These are phyloP conservation scores for Fusarium buxicola DNA, from an alignment of 2,329 filamentous ascomycete genomes.

Conservation along the genomic window DNA sequence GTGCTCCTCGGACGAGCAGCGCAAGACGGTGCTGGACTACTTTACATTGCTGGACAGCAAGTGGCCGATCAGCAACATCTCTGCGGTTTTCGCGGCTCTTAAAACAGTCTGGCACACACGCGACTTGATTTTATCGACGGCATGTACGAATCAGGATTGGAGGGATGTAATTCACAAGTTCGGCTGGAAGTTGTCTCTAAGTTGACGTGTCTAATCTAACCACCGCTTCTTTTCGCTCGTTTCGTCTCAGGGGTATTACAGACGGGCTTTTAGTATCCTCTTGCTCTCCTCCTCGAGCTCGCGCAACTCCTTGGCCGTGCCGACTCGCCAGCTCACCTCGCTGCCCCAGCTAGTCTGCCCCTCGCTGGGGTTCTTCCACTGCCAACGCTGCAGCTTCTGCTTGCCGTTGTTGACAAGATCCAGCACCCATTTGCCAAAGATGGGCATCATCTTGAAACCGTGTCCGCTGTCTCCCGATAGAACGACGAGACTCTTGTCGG, in stretches of 20 bases:
- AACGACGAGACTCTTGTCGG: slow-evolving; percentile 10
- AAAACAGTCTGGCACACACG: slow-evolving; percentile 40
- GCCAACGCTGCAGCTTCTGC: slow-evolving; percentile 15
- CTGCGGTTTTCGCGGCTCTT: slow-evolving; percentile 39
- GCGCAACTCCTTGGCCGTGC: slow-evolving; percentile 9
- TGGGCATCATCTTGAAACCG: slow-evolving; percentile 20
- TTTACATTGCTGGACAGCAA: slow-evolving; percentile 38
- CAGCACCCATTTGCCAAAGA: slow-evolving; percentile 11
- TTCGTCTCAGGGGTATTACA: neutral
- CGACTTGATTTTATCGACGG: slow-evolving; percentile 18
- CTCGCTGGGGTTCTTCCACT: slow-evolving; percentile 4
- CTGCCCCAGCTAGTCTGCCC: slow-evolving; percentile 8
- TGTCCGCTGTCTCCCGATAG: slow-evolving; percentile 12
- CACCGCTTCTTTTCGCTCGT: neutral
- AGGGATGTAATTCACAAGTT: slow-evolving; percentile 42
- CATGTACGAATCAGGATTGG: slow-evolving; percentile 36
- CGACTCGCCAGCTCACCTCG: slow-evolving; percentile 21
- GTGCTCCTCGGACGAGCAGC: slow-evolving; percentile 39
- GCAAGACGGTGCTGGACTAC: slow-evolving; percentile 35
- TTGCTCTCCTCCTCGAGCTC: slow-evolving; percentile 16
- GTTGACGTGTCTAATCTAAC: slow-evolving; percentile 14
- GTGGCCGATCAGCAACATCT: slow-evolving; percentile 44
- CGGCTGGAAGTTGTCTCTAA: slow-evolving; percentile 40
- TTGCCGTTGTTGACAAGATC: slow-evolving; percentile 5
- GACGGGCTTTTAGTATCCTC: slow-evolving; percentile 12